Percentiles rank a stretch among this genome's conserved stretches.
phyloP scores from a whole-genome alignment of 1,139 yeast species.

The Yamadazyma triangularis region DNA sequence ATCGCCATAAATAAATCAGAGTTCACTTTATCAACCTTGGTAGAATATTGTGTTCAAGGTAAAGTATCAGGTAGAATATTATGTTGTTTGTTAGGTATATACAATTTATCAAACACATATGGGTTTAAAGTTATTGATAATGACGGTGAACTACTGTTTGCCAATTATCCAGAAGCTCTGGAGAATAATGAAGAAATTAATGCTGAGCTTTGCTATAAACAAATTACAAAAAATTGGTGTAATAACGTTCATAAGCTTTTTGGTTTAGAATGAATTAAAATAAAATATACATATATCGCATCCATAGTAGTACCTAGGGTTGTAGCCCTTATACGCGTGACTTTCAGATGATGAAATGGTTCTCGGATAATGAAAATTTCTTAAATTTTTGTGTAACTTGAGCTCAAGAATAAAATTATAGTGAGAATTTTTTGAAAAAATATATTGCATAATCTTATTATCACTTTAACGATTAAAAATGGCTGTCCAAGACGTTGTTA shows the following conservation, averaged over 20 bases:
- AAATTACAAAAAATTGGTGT: conserved; percentile 12
- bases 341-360: background rate
- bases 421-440: conserved; percentile 8
- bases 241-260: conserved; percentile 20
- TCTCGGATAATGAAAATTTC: background rate
- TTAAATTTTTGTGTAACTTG: background rate
- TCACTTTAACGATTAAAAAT: conserved; percentile 40
- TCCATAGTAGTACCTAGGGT: conserved; percentile 1
- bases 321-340: background rate
- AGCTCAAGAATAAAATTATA: background rate
- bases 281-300: too few species aligned
- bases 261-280: conserved; percentile 20
- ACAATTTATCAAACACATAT: conserved; percentile 26
- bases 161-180: background rate
- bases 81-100: conserved; percentile 28
- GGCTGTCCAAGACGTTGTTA: conserved; percentile 99
- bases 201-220: conserved; percentile 6
- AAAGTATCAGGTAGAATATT: conserved; percentile 24
- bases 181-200: conserved; percentile 3
- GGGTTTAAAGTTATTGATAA: conserved; percentile 12
- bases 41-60: conserved; percentile 15
- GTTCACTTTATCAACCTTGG: conserved; percentile 11
- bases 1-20: conserved; percentile 4
- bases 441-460: conserved; percentile 4
- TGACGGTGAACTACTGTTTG: conserved; percentile 5